Conservation (phyloP, 106 monocot species). For the Chionographis japonica region DNA sequence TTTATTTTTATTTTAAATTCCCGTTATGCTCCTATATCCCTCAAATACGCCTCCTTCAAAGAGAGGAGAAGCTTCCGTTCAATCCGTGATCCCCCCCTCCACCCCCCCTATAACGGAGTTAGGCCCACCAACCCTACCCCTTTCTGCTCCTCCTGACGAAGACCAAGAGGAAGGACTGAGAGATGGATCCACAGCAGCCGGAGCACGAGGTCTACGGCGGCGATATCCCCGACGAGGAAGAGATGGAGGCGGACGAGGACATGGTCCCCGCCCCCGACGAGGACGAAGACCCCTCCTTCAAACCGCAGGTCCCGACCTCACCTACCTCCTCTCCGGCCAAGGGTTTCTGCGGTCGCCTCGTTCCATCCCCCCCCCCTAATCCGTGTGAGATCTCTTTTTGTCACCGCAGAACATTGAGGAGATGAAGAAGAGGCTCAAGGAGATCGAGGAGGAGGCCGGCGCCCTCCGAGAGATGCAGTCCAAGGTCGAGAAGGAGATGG, state of each 20-base stretch:
- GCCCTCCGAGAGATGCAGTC: constrained; percentile 76
- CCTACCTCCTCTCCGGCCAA: background rate
- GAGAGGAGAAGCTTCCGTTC: too few species aligned
- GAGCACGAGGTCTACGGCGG: constrained; percentile 41
- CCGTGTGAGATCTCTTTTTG: background rate
- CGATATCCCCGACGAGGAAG: constrained; percentile 33
- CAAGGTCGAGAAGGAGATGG: constrained; percentile 79
- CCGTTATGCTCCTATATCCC: too few species aligned
- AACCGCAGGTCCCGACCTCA: constrained; percentile 5
- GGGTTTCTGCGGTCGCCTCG: background rate
- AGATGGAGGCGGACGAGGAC: constrained; percentile 11
- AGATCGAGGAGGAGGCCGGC: constrained; percentile 66
- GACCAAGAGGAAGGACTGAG: too few species aligned
- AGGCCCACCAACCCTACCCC: too few species aligned
- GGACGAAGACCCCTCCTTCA: constrained; percentile 5
- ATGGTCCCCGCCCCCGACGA: constrained; percentile 5
- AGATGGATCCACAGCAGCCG: too few species aligned
- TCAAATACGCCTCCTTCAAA: too few species aligned
- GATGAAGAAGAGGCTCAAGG: constrained; percentile 63
- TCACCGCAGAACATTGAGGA: constrained; percentile 37
- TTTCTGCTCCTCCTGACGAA: too few species aligned
- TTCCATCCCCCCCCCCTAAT: background rate
- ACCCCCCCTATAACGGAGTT: too few species aligned
- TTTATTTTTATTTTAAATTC: too few species aligned
- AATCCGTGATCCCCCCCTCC: too few species aligned